A percentile compares a stretch with the other conserved stretches of the same genome.
Evolutionary conservation across 352 stramenopile genomes (phyloP).

Genomic region (Plasmopara halstedii): DNA sequence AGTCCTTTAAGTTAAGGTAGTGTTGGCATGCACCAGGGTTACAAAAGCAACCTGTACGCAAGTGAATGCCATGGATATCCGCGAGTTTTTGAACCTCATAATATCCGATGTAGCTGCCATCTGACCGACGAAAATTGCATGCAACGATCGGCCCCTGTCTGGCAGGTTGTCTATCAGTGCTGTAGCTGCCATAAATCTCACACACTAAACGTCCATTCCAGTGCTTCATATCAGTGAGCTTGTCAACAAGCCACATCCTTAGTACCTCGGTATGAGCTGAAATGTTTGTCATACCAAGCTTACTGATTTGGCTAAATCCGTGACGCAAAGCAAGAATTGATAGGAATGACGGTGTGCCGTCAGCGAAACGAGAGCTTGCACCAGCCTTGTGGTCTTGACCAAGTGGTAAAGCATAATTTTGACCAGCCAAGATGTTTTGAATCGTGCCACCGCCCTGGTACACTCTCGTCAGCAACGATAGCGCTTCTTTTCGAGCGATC

Average conservation of each 20-base stretch:
- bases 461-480: conserved; percentile 34
- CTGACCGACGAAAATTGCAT: conserved; percentile 51
- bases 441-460: conserved; percentile 69
- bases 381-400: conserved; percentile 9
- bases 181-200: conserved; percentile 43
- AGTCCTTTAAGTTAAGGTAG: conserved; percentile 46
- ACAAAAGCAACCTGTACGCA: conserved; percentile 75
- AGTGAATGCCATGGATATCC: conserved; percentile 53
- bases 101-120: conserved; percentile 63
- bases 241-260: conserved; percentile 27
- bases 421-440: conserved; percentile 45
- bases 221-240: conserved; percentile 33
- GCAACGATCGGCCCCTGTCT: conserved; percentile 40
- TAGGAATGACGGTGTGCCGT: conserved; percentile 64
- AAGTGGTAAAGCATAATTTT: conserved; percentile 29
- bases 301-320: conserved; percentile 37
- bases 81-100: conserved; percentile 61
- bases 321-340: conserved; percentile 52
- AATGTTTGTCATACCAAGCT: conserved; percentile 39
- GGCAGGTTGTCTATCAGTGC: neutral
- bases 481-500: conserved; percentile 32
- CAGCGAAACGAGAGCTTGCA: conserved; percentile 30
- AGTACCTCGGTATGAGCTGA: conserved; percentile 41
- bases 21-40: conserved; percentile 71
- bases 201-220: conserved; percentile 43